Conservation (phyloP, 2,329 filamentous ascomycete genomes). For the Pseudofabraea citricarpa region DNA sequence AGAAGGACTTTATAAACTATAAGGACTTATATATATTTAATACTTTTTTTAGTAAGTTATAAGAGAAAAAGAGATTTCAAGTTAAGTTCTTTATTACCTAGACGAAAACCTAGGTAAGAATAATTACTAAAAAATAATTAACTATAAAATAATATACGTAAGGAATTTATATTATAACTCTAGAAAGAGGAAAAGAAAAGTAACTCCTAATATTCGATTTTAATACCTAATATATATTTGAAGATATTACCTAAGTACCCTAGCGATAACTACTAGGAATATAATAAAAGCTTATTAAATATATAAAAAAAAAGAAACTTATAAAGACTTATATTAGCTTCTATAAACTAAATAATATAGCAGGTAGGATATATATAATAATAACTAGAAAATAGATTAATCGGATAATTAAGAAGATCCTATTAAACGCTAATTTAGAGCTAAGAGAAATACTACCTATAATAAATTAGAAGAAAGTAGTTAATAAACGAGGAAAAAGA, state of each 20-base stretch:
- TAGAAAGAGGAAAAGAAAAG: neutral
- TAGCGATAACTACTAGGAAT: neutral
- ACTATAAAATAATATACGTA: neutral
- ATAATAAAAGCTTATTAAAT: neutral
- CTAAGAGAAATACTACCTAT: too few relatives aligned
- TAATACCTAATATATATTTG: neutral
- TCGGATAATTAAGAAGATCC: too few relatives aligned
- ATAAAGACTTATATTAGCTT: too few relatives aligned
- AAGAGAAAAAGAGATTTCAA: neutral
- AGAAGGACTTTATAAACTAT: neutral
- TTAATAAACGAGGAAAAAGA: too few relatives aligned
- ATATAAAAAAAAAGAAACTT: neutral
- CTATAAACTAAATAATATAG: neutral
- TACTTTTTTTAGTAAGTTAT: neutral
- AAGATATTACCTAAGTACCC: neutral
- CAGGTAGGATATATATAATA: neutral
- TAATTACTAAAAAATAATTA: neutral
- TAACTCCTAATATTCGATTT: neutral
- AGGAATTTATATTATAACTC: neutral
- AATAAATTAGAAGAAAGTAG: too few relatives aligned
- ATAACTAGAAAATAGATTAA: too few relatives aligned
- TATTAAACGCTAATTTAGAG: too few relatives aligned
- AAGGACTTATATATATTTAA: neutral
- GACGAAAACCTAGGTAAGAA: neutral
- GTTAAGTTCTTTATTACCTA: neutral